Conservation (phyloP, 805 yeast genomes). For the Candida qinlingensis region DNA sequence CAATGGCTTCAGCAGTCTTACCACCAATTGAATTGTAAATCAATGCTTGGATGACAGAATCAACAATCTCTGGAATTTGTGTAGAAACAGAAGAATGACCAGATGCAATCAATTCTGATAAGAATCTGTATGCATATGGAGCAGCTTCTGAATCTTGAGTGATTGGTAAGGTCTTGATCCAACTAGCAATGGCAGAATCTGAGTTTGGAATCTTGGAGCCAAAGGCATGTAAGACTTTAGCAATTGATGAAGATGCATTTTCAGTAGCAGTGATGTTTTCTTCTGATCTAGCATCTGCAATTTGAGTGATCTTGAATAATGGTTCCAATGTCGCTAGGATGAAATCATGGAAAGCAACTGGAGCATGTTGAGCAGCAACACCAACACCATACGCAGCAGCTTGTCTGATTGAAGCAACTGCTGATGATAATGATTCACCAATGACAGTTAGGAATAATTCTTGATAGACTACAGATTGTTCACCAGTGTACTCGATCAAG, state of each 20-base stretch:
- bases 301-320: constrained; percentile 63
- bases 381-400: constrained; percentile 84
- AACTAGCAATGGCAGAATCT: constrained; percentile 58
- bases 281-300: constrained; percentile 80
- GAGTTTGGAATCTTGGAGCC: constrained; percentile 56
- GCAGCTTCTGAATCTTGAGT: constrained; percentile 86
- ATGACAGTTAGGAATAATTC: constrained; percentile 60
- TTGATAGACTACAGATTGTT: constrained; percentile 56
- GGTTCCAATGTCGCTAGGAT: constrained; percentile 69
- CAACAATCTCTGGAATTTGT: constrained; percentile 58
- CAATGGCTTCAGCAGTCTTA: constrained; percentile 61
- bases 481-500: constrained; percentile 73
- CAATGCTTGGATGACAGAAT: constrained; percentile 69
- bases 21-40: constrained; percentile 64
- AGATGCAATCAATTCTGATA: constrained; percentile 63
- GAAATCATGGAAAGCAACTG: constrained; percentile 53
- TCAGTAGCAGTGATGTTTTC: constrained; percentile 87
- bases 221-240: constrained; percentile 69
- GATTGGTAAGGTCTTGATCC: constrained; percentile 82
- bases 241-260: constrained; percentile 74
- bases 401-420: constrained; percentile 75
- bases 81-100: constrained; percentile 53
- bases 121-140: constrained; percentile 70
- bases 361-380: constrained; percentile 78
- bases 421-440: constrained; percentile 59